Conservation (phyloP, 2,329 filamentous ascomycete genomes). For the Colletotrichum sublineola region DNA sequence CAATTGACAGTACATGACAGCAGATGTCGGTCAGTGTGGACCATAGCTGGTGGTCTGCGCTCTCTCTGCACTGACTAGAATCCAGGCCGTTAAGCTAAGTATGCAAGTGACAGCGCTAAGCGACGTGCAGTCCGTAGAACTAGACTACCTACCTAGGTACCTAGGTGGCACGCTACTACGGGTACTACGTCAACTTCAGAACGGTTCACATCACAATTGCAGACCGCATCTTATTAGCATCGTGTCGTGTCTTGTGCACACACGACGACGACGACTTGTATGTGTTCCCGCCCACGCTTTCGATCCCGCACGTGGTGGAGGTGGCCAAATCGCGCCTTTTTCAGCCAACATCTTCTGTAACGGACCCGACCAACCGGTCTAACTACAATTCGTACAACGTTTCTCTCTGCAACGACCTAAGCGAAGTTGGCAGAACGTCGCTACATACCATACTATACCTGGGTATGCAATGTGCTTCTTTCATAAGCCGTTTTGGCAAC, state of each 20-base stretch:
- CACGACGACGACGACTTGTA: not conserved
- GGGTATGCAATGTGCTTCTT: not conserved
- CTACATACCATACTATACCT: not conserved
- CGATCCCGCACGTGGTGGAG: not conserved
- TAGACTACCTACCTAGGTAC: not conserved
- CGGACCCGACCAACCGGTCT: not conserved
- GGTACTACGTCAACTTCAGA: conserved; percentile 38
- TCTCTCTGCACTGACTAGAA: conserved; percentile 15
- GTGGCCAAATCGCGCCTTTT: not conserved
- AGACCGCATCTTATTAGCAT: conserved; percentile 10
- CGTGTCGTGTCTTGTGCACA: not conserved
- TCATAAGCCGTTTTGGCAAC: conserved; percentile 9
- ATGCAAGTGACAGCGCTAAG: conserved; percentile 40
- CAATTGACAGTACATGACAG: conserved; percentile 29
- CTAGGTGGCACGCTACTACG: conserved; percentile 16
- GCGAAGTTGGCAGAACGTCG: not conserved
- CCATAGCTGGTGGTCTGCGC: conserved; percentile 22
- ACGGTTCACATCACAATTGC: conserved; percentile 18
- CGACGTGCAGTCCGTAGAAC: conserved; percentile 20
- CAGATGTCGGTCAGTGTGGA: conserved; percentile 32
- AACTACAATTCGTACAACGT: not conserved
- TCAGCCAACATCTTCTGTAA: not conserved
- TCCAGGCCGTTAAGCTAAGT: conserved; percentile 34
- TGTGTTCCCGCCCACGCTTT: not conserved
- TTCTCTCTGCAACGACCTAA: not conserved